These are phyloP conservation scores for Neurospora sp. DNA, from an alignment of 495 filamentous ascomycete species.

Conservation along the genomic window DNA sequence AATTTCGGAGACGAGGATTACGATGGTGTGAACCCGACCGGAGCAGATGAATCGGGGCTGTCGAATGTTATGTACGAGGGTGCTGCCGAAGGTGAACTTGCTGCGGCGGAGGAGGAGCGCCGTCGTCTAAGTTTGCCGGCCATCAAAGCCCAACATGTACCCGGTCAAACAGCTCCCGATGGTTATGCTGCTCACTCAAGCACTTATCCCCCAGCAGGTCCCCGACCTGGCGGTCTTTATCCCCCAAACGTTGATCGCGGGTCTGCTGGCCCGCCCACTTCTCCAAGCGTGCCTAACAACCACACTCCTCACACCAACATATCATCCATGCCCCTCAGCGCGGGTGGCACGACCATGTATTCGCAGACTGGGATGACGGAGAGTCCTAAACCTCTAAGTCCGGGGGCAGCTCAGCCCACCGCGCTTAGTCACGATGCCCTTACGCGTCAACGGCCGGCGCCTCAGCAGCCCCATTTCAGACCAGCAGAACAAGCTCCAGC, in stretches of 20 bases:
- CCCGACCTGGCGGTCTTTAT: slow-evolving; percentile 45
- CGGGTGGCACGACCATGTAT: slow-evolving; percentile 51
- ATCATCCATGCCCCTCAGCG: slow-evolving; percentile 36
- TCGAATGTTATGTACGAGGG: slow-evolving; percentile 67
- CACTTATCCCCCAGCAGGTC: slow-evolving; percentile 68
- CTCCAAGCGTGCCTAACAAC: slow-evolving; percentile 28
- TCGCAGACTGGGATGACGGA: slow-evolving; percentile 67
- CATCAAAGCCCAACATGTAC: slow-evolving; percentile 60
- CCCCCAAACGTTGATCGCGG: slow-evolving; percentile 47
- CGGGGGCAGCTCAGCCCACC: slow-evolving; percentile 52
- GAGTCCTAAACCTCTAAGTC: slow-evolving; percentile 79
- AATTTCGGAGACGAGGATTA: slow-evolving; percentile 77
- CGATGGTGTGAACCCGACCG: slow-evolving; percentile 39
- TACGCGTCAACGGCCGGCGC: slow-evolving; percentile 54
- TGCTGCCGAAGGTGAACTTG: slow-evolving; percentile 33
- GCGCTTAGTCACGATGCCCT: slow-evolving; percentile 48
- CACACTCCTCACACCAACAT: slow-evolving; percentile 41
- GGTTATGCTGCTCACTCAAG: slow-evolving; percentile 40
- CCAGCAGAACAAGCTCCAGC: slow-evolving; percentile 10
- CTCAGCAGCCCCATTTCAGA: slow-evolving; percentile 54
- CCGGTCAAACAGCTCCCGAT: slow-evolving; percentile 37
- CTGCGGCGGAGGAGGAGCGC: slow-evolving; percentile 36
- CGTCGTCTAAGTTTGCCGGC: slow-evolving; percentile 54
- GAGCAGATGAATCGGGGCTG: slow-evolving; percentile 66
- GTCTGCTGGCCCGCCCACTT: slow-evolving; percentile 44